A percentile compares a stretch with the other conserved stretches of the same genome.
phyloP scores from a whole-genome alignment of 1,139 yeast genomes.

The Magnusiomyces paraingens region DNA sequence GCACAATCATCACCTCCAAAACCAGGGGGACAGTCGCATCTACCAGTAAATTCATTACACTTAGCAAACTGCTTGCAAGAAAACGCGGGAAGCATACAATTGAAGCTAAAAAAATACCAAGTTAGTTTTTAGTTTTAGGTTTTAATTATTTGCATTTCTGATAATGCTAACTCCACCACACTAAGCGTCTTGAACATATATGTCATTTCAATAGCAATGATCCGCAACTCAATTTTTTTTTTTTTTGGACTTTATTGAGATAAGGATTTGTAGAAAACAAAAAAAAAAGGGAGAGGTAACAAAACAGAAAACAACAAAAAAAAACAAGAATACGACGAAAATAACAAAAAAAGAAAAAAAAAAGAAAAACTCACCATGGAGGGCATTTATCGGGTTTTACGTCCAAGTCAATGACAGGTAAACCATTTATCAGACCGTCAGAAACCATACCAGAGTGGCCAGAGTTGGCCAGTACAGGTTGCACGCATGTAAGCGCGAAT shows the following conservation, averaged over 20 bases:
- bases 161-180: too few species aligned
- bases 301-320: not conserved
- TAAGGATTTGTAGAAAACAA: not conserved
- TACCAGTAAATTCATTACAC: conserved; percentile 83
- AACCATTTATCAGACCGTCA: too few species aligned
- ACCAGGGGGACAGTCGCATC: conserved; percentile 88
- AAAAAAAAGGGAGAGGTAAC: not conserved
- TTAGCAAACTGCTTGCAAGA: conserved; percentile 83
- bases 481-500: not conserved
- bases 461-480: too few species aligned
- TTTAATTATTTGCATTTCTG: too few species aligned
- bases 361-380: conserved; percentile 25
- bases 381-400: conserved; percentile 24
- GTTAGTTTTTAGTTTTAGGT: not conserved
- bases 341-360: not conserved
- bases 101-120: conserved; percentile 47
- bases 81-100: conserved; percentile 87
- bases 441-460: too few species aligned
- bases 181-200: too few species aligned
- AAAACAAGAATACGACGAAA: not conserved
- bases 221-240: too few species aligned
- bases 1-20: conserved; percentile 93
- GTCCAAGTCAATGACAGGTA: too few species aligned
- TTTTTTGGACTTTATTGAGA: too few species aligned
- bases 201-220: too few species aligned